Evolutionary conservation across 1,139 yeast species (phyloP).

Genomic region (Wickerhamomyces sp.): DNA sequence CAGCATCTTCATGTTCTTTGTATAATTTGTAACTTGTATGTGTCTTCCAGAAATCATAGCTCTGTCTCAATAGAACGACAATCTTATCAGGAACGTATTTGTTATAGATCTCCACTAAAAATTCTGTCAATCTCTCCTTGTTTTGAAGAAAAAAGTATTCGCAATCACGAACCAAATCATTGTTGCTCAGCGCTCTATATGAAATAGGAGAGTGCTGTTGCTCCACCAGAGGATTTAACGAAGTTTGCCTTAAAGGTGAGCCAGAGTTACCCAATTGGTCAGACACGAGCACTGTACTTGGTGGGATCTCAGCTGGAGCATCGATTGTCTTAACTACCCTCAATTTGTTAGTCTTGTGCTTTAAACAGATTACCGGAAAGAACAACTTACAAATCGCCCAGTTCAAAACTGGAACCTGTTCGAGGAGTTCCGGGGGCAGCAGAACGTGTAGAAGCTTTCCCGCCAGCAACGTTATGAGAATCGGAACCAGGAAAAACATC

Average conservation of each 20-base stretch:
- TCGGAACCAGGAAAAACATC: no score
- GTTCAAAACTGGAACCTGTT: no score
- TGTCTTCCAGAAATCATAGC: conserved; percentile 4
- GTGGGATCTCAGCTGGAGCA: no score
- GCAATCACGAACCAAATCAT: conserved; percentile 9
- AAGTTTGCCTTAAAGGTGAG: not conserved
- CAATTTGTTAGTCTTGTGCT: not conserved
- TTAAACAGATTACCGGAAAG: no score
- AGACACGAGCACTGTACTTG: no score
- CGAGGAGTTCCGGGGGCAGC: no score
- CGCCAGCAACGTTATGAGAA: no score
- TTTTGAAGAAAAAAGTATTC: conserved; percentile 6
- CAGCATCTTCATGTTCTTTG: conserved; percentile 5
- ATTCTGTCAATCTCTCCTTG: conserved; percentile 1
- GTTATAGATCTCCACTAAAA: conserved; percentile 2
- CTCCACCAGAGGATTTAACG: not conserved
- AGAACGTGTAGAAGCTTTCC: no score
- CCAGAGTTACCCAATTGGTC: no score
- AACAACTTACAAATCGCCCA: no score
- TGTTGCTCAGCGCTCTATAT: not conserved
- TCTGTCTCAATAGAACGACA: not conserved
- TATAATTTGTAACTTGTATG: conserved; percentile 10
- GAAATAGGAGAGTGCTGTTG: not conserved
- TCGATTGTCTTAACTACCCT: not conserved
- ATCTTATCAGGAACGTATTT: conserved; percentile 7